Base-by-base conservation (phyloP, 2,329 filamentous ascomycete species). In the Colletotrichum orbiculare region DNA sequence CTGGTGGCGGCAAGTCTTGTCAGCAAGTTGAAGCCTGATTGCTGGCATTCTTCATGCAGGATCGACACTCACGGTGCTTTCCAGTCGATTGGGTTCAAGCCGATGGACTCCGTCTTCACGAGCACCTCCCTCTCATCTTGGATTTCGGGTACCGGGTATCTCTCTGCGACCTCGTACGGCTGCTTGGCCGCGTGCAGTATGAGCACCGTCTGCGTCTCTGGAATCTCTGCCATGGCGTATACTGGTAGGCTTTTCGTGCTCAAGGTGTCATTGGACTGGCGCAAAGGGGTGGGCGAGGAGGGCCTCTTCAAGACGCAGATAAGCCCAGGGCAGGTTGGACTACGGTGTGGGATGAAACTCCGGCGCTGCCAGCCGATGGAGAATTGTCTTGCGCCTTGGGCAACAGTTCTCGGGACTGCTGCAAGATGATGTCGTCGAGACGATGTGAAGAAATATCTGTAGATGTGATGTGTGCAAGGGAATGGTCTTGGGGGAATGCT, bases 81-180 rank as follows among this genome's bases (percentile, higher is more conserved):
- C 88, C 88, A 92, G 73, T 92, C 91, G 60, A 94, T 91, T 0
- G 91, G 91, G 70, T 94, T 94, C 42, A 94, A 77, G 0, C 91
- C 91, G 69, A 92, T 89, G 11, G 86, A 85, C 42, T 84, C 78
- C 1, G 88, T 84, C 72, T 85, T 85, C n/a, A 92, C 83, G 6
- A 92, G 77, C 6, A 92, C 76, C 70, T 92, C 87, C 47, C 70
- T 67, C 6, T 70, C 70, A 78, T 77, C 74, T 11, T 66, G 64
- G 15, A 71, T 64, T 8, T 67, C 49, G 0, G 86, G 86, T 6
- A 87, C 74, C 2, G 76, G 72, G 70, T 86, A 79, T 6, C 79
- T 76, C 2, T 71, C 67, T 0, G 79, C 77, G 45, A 85, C 69
- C 17, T 78, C 71, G 66, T 88, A 88, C 54, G 79, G 79, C 67